phyloP scores from a whole-genome alignment of 257 asterid species.

The Parsonsia alboflavescens region DNA sequence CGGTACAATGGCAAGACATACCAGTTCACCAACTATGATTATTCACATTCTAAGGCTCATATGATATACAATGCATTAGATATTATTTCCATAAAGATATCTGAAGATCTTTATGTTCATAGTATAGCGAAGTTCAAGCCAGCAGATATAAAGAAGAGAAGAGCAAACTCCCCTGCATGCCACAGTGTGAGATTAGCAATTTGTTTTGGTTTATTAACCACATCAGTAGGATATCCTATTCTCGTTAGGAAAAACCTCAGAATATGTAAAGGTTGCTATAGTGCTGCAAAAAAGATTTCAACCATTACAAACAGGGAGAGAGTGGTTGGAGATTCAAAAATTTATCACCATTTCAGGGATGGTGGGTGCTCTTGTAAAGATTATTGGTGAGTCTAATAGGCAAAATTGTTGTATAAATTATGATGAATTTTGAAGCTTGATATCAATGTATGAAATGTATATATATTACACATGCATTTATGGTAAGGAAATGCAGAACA shows the following conservation, averaged over 20 bases:
- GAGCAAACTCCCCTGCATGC: constrained; percentile 24
- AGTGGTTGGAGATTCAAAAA: constrained; percentile 51
- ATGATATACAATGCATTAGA: constrained; percentile 36
- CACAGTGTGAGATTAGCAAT: constrained; percentile 66
- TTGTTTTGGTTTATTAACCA: constrained; percentile 50
- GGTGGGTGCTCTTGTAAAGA: constrained; percentile 62
- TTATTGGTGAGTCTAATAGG: constrained; percentile 47
- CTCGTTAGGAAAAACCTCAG: constrained; percentile 54
- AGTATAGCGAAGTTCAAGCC: constrained; percentile 30
- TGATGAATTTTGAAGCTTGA: neutral
- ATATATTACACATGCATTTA: neutral
- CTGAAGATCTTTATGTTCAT: constrained; percentile 15
- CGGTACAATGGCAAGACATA: constrained; percentile 36
- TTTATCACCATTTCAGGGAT: constrained; percentile 53
- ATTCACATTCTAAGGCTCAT: constrained; percentile 24
- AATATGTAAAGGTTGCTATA: constrained; percentile 59
- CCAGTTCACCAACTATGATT: constrained; percentile 43
- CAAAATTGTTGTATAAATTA: neutral
- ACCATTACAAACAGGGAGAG: constrained; percentile 45
- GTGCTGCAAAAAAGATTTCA: constrained; percentile 48
- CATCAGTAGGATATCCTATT: constrained; percentile 39
- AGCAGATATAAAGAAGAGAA: constrained; percentile 16
- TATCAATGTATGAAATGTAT: neutral
- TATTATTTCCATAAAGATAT: constrained; percentile 36
- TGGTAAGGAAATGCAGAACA: too few species aligned